These are phyloP conservation scores for Ceratocystis huliohia DNA, from an alignment of 2,329 filamentous ascomycete species.

Conservation along the genomic window DNA sequence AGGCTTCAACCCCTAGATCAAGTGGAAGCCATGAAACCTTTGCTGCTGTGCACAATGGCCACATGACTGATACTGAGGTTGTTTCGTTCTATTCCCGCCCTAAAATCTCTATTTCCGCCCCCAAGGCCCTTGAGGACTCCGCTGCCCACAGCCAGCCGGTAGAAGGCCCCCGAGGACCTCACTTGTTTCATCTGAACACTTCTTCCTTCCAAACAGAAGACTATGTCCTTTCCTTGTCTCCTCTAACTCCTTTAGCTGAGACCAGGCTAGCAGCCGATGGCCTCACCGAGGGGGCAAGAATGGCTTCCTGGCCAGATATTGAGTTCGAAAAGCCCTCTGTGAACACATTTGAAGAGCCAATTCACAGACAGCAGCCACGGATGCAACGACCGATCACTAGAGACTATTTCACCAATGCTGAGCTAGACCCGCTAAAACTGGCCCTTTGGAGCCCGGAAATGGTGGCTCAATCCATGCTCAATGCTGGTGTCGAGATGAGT, in stretches of 20 bases:
- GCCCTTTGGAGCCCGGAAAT: conserved; percentile 59
- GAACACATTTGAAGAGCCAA: not conserved
- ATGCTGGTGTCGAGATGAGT: conserved; percentile 62
- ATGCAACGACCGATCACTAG: not conserved
- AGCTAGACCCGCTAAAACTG: conserved; percentile 48
- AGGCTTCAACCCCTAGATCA: conserved; percentile 64
- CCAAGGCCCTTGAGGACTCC: conserved; percentile 5
- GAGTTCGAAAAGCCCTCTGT: conserved; percentile 12
- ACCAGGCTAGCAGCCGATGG: not conserved
- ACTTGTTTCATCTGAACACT: conserved; percentile 66
- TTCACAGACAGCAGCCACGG: not conserved
- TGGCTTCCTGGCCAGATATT: conserved; percentile 24
- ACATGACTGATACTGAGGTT: conserved; percentile 33
- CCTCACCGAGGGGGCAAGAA: conserved; percentile 24
- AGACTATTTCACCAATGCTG: conserved; percentile 40
- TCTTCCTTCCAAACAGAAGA: conserved; percentile 40
- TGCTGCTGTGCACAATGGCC: conserved; percentile 1
- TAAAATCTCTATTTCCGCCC: conserved; percentile 8
- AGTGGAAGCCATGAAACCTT: conserved; percentile 37
- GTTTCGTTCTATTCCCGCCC: conserved; percentile 46
- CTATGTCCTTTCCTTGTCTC: conserved; percentile 55
- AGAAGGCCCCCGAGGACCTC: conserved; percentile 70
- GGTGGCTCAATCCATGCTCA: conserved; percentile 76
- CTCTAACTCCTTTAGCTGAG: conserved; percentile 44
- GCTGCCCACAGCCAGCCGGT: conserved; percentile 44